Evolutionary conservation across 1,284 basidiomycete genomes (phyloP).

Genomic region (Thelephora terrestris): DNA sequence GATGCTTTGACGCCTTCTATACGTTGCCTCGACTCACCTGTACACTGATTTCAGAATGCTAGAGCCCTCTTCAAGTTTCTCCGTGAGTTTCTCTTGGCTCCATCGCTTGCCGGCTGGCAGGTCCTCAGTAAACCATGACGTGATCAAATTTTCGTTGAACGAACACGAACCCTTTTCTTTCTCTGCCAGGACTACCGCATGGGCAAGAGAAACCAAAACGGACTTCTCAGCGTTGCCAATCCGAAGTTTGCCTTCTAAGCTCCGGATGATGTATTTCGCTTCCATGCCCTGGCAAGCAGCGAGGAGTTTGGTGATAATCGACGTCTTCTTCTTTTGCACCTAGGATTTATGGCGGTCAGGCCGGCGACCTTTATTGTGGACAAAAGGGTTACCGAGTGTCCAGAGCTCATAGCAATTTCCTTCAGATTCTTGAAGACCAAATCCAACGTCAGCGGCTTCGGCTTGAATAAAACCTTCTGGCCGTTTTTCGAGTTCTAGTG

Average conservation of each 20-base stretch:
- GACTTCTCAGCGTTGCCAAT: conserved; percentile 97
- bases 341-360: conserved; percentile 18
- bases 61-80: conserved; percentile 72
- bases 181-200: conserved; percentile 76
- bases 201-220: conserved; percentile 80
- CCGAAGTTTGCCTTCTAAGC: conserved; percentile 92
- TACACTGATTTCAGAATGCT: conserved; percentile 85
- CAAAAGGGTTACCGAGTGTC: conserved; percentile 55
- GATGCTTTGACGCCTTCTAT: conserved; percentile 1
- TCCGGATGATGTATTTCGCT: conserved; percentile 95
- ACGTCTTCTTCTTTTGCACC: conserved; percentile 94
- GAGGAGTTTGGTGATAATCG: conserved; percentile 90
- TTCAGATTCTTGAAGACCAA: conserved; percentile 80
- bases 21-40: conserved; percentile 42
- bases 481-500: conserved; percentile 82
- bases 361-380: not conserved
- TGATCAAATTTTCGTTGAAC: not conserved
- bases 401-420: conserved; percentile 79
- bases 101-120: conserved; percentile 58
- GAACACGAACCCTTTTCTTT: conserved; percentile 55
- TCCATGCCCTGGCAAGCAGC: conserved; percentile 84
- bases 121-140: not conserved
- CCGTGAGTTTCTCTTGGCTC: conserved; percentile 64
- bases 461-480: conserved; percentile 93
- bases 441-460: conserved; percentile 82